Evolutionary conservation across 371 early-diverging fungal genomes (phyloP).

Genomic region (Saksenaea vasiformis): DNA sequence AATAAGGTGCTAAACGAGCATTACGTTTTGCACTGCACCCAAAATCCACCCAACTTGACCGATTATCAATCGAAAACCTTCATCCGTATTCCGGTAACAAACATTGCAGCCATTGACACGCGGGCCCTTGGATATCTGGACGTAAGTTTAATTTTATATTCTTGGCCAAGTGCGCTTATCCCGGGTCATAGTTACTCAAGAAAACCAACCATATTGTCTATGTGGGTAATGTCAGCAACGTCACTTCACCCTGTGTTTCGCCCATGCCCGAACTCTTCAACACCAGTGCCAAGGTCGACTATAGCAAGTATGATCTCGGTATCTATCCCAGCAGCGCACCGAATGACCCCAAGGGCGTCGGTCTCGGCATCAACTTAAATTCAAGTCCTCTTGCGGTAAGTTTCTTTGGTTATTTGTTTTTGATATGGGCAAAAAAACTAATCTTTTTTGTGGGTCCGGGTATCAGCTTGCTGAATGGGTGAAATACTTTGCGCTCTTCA

Average conservation of each 20-base stretch:
- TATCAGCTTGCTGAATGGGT: conserved; percentile 39
- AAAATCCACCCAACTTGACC: conserved; percentile 17
- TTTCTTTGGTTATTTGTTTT: neutral
- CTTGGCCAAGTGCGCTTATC: neutral
- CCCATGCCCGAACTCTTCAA: conserved; percentile 12
- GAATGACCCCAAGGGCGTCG: conserved; percentile 35
- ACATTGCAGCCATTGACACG: conserved; percentile 33
- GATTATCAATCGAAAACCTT: conserved; percentile 26
- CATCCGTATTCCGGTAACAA: conserved; percentile 31
- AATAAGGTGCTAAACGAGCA: conserved; percentile 27
- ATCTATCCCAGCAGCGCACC: conserved; percentile 16
- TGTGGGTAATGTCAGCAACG: conserved; percentile 16
- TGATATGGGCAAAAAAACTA: neutral
- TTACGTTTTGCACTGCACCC: conserved; percentile 34
- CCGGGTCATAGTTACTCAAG: conserved; percentile 21
- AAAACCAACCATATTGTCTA: conserved; percentile 25
- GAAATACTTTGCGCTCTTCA: conserved; percentile 30
- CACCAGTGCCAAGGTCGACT: conserved; percentile 11
- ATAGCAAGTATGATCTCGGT: conserved; percentile 21
- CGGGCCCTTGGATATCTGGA: conserved; percentile 31
- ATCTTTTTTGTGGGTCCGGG: no score
- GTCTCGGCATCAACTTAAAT: conserved; percentile 21
- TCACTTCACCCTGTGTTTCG: conserved; percentile 18
- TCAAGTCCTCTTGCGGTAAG: conserved; percentile 27
- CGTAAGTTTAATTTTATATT: conserved; percentile 22